phyloP scores from a whole-genome alignment of 805 yeast species.

The Metschnikowia bowlesiae region DNA sequence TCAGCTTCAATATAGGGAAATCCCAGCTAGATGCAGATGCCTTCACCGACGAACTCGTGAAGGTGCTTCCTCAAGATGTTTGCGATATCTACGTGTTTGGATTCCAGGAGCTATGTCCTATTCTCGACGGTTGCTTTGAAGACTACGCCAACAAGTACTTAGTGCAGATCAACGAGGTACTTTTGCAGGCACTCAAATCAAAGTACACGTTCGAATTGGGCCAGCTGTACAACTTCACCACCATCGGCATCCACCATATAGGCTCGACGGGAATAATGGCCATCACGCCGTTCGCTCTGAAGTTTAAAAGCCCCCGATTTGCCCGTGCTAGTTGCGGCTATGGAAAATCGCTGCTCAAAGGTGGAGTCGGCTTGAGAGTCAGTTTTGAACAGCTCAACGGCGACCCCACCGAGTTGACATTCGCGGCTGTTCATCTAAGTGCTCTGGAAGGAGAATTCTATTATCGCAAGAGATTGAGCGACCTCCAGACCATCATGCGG shows the following conservation, averaged over 20 bases:
- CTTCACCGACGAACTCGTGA: slow-evolving; percentile 25
- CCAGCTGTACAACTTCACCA: slow-evolving; percentile 32
- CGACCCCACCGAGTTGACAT: slow-evolving; percentile 43
- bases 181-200: slow-evolving; percentile 31
- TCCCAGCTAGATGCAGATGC: slow-evolving; percentile 29
- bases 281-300: slow-evolving; percentile 41
- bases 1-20: slow-evolving; percentile 60
- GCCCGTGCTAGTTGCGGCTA: slow-evolving; percentile 52
- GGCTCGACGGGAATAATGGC: slow-evolving; percentile 59
- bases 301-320: slow-evolving; percentile 21
- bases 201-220: slow-evolving; percentile 21
- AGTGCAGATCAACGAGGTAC: slow-evolving; percentile 28
- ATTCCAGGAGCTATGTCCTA: slow-evolving; percentile 58
- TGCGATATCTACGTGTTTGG: slow-evolving; percentile 57
- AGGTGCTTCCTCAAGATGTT: slow-evolving; percentile 25
- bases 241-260: slow-evolving; percentile 40
- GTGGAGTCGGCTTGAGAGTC: slow-evolving; percentile 64
- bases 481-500: slow-evolving; percentile 47
- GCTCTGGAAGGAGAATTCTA: slow-evolving; percentile 68
- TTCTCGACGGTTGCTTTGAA: slow-evolving; percentile 50
- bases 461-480: slow-evolving; percentile 47
- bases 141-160: slow-evolving; percentile 34
- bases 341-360: slow-evolving; percentile 63
- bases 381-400: slow-evolving; percentile 19
- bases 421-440: slow-evolving; percentile 66